A percentile compares a stretch with the other conserved stretches of the same genome.
phyloP scores from a whole-genome alignment of 1,139 yeast genomes.

The Magnusiomyces sp. region DNA sequence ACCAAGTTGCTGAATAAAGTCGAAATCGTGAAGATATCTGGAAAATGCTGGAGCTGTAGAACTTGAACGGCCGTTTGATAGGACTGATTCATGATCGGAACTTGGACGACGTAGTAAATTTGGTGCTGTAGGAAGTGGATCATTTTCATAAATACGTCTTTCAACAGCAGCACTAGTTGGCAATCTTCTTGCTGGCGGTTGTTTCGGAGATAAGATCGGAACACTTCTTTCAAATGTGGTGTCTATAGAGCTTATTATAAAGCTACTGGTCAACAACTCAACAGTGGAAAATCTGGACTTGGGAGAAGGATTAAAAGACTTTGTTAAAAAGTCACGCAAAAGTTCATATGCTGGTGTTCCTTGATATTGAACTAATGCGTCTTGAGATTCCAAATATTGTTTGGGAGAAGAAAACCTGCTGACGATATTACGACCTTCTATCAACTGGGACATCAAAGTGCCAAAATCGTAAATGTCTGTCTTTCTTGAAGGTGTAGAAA shows the following conservation, averaged over 20 bases:
- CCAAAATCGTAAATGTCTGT: conserved; percentile 95
- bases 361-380: neutral
- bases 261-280: conserved; percentile 41
- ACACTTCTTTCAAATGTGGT: neutral
- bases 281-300: conserved; percentile 73
- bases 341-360: conserved; percentile 41
- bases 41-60: conserved; percentile 31
- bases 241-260: neutral
- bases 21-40: conserved; percentile 75
- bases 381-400: neutral
- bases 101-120: conserved; percentile 14
- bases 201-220: neutral
- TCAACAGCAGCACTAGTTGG: conserved; percentile 1
- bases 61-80: conserved; percentile 2
- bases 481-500: conserved; percentile 49
- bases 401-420: conserved; percentile 1
- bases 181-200: conserved; percentile 8
- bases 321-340: conserved; percentile 54
- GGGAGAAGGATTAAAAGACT: conserved; percentile 56
- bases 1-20: conserved; percentile 87
- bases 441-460: conserved; percentile 61
- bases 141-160: no score
- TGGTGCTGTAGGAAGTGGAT: conserved; percentile 7
- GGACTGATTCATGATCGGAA: neutral
- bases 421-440: conserved; percentile 50